Evolutionary conservation across 1,284 basidiomycete species (phyloP), one percentile per base, ranked within the genome.

Genomic region (Rhodotorula sp.): DNA sequence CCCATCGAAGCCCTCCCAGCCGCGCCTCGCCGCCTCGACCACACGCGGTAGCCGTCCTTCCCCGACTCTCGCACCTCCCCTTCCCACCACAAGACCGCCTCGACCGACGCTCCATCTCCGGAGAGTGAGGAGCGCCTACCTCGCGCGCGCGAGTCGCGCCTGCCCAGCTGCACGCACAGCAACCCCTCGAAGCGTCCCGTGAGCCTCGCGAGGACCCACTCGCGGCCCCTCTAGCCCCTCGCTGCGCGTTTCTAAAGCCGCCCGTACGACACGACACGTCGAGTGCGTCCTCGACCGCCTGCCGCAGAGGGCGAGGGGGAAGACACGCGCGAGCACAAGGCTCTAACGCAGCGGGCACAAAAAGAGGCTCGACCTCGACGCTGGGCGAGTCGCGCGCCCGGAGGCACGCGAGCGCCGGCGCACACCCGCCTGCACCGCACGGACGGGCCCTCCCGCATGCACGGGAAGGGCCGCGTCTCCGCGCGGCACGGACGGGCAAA

Each of bases 291-390:
- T 66, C 65, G 2, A 66, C 65, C 56, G 34, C 34, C 34, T 34
- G 42, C n/a, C 55, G n/a, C n/a, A 4, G 16, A 17, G 21, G 10
- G 16, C 34, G 21, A 45, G 55, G 42, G 55, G 66, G 60, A 67
- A 61, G 66, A 61, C 65, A 66, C 65, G 50, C 13, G 34, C 66
- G 66, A 67, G 66, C 60, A 21, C 66, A 44, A 57, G 55, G 41
- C 66, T 67, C 66, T 67, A 62, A 61, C 55, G 66, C 66, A 67
- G 55, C 60, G n/a, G 46, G 45, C 27, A 8, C 9, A 16, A 17
- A 25, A 14, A 41, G 55, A 65, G 55, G 55, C 55, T 14, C 34
- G 56, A n/a, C 50, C n/a, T 23, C 19, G 27, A 42, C 27, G 27
- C 54, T 41, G 54, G 5, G 27, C 54, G 34, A 25, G 17, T 42